Percentiles rank a stretch among this genome's conserved stretches.
phyloP scores from a whole-genome alignment of 139 green algal genomes.

The Chlamydomonas applanata region DNA sequence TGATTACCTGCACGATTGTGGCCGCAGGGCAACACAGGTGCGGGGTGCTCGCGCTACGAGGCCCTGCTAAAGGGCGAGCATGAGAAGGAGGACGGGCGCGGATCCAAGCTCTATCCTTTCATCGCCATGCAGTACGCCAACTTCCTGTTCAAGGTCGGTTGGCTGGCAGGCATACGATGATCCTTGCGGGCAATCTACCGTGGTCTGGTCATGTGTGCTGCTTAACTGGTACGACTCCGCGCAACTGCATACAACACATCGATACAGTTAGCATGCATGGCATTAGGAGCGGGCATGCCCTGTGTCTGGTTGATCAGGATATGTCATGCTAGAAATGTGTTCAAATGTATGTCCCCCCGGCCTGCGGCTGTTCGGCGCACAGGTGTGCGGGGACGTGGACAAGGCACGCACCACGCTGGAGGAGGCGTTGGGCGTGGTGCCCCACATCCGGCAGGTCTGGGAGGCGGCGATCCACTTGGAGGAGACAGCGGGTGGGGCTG shows the following conservation, averaged over 20 bases:
- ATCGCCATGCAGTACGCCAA: slow-evolving; percentile 65
- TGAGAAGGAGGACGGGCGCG: slow-evolving; percentile 32
- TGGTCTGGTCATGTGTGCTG: no score
- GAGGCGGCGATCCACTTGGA: slow-evolving; percentile 71
- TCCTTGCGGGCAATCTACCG: no score
- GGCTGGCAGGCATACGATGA: no score
- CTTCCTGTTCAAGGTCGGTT: slow-evolving; percentile 44
- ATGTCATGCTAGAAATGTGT: no score
- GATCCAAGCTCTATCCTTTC: slow-evolving; percentile 41
- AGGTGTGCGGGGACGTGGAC: slow-evolving; percentile 19
- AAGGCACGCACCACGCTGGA: slow-evolving; percentile 50
- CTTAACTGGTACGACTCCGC: no score
- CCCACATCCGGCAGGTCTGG: slow-evolving; percentile 50
- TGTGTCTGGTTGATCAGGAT: no score
- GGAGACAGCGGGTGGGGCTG: slow-evolving; percentile 34
- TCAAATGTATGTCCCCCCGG: neutral
- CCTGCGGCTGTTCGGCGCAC: no score
- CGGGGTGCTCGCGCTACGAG: slow-evolving; percentile 50
- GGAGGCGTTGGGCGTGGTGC: slow-evolving; percentile 35
- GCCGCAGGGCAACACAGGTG: slow-evolving; percentile 39
- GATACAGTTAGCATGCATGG: no score
- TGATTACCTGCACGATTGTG: neutral
- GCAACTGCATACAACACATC: no score
- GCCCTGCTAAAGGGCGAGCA: slow-evolving; percentile 46
- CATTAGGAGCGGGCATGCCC: no score